Percentiles rank a stretch among this genome's conserved stretches.
Conservation (phyloP, 495 filamentous ascomycete genomes). For the Penicillium verhagenii region DNA sequence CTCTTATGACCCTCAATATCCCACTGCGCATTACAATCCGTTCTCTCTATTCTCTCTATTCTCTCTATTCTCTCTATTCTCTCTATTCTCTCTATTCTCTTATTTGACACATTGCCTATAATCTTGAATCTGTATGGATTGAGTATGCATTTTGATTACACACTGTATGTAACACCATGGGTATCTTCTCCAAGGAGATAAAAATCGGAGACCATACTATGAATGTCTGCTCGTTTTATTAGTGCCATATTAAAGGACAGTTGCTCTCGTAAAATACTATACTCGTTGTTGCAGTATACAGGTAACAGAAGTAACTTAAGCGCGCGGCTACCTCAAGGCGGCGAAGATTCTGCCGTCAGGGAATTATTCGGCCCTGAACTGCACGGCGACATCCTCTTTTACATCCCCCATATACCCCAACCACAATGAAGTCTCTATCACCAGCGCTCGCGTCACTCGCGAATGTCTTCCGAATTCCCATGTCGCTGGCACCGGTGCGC, state of each 20-base stretch:
- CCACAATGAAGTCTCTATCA: constrained; percentile 41
- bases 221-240: background rate
- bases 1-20: constrained; percentile 20
- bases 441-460: constrained; percentile 46
- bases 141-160: background rate
- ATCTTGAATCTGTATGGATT: background rate
- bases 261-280: background rate
- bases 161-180: background rate
- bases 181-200: background rate
- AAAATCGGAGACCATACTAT: background rate
- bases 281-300: background rate
- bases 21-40: constrained; percentile 9
- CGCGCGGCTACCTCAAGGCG: constrained; percentile 33
- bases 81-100: background rate
- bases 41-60: constrained; percentile 1
- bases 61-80: background rate
- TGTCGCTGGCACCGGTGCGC: constrained; percentile 31
- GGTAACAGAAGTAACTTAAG: too few species aligned
- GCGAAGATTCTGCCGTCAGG: constrained; percentile 30
- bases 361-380: constrained; percentile 30
- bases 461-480: constrained; percentile 44
- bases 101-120: background rate
- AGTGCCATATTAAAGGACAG: background rate
- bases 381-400: constrained; percentile 10
- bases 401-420: constrained; percentile 18